These are phyloP conservation scores for Podospora tetraspora DNA, from an alignment of 495 filamentous ascomycete species.

Conservation along the genomic window DNA sequence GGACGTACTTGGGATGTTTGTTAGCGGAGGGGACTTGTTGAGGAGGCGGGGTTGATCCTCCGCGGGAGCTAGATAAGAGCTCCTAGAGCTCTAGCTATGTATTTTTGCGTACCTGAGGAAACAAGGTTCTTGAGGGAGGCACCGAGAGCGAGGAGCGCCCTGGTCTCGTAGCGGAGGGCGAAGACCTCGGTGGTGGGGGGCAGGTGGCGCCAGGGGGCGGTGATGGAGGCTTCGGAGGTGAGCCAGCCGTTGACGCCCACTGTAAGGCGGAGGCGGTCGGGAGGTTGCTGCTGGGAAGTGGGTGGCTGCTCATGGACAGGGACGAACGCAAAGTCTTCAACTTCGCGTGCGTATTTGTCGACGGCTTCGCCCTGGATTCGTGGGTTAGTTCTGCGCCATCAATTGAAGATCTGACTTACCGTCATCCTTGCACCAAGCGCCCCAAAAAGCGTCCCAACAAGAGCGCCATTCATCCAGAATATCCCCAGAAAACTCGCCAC, in stretches of 20 bases:
- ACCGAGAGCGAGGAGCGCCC: slow-evolving; percentile 67
- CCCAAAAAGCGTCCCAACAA: slow-evolving; percentile 83
- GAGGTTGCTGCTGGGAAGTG: slow-evolving; percentile 22
- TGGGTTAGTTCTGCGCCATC: background rate
- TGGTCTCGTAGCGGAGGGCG: slow-evolving; percentile 74
- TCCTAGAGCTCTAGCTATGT: no score
- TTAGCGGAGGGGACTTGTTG: no score
- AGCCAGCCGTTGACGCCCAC: slow-evolving; percentile 86
- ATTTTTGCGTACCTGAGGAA: slow-evolving; percentile 34
- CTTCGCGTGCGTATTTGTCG: slow-evolving; percentile 77
- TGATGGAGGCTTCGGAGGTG: slow-evolving; percentile 60
- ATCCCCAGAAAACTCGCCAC: slow-evolving; percentile 78
- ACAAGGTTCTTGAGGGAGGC: slow-evolving; percentile 63
- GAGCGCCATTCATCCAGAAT: slow-evolving; percentile 70
- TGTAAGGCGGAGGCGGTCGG: slow-evolving; percentile 65
- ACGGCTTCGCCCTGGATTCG: slow-evolving; percentile 58
- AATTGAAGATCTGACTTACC: slow-evolving; percentile 25
- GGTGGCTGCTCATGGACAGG: slow-evolving; percentile 54
- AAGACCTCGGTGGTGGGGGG: slow-evolving; percentile 66
- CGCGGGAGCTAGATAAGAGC: no score
- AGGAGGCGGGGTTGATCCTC: no score
- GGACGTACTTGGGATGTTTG: no score
- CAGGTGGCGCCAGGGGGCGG: slow-evolving; percentile 71
- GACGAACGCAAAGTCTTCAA: slow-evolving; percentile 83
- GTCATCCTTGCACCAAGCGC: slow-evolving; percentile 88